Base-by-base conservation (phyloP, 2,329 filamentous ascomycete species). In the Nigrograna mackinnonii region DNA sequence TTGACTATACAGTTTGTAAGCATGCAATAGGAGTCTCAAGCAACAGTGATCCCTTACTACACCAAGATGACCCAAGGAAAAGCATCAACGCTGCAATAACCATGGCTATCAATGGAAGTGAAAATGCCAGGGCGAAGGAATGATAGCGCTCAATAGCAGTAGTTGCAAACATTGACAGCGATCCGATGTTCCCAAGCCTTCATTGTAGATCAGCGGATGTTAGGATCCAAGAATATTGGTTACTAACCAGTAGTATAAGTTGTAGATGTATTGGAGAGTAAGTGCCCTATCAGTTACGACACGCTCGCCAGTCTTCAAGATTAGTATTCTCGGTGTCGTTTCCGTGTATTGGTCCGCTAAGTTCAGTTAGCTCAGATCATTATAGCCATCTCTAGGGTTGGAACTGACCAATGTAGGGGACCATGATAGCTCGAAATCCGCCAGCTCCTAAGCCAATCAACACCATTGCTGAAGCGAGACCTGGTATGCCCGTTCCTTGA, bases 121-220 rank as follows among this genome's bases (percentile, higher is more conserved):
- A 66, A 55, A 78, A 89, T 2, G 83, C 85, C 1, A 77, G 77
- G 78, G 84, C 79, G 67, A 88, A 90, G 4, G 82, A 83, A 43
- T 83, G 67, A 54, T 84, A 77, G 44, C 79, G 71, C 64, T 91
- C 87, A 72, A 89, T 78, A 60, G 82, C 84, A 1, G 82, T 82
- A 1, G 83, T 89, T 5, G 79, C 83, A 52, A 67, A 60, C 40
- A 81, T 73, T 0, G 81, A 86, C 5, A 91, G 73, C 2, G 83
- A 80, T n/a, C 86, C 87, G 13, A 90, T 54, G 66, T 90, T 89
- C 60, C 58, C 60, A 9, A 64, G 34, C 51, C 46, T 52, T 12
- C 13, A 4, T 5, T 5, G 18, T 14, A 11, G 14, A 12, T 28
- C 11, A 14, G 11, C 24, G 24, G 14, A 12, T n/a, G 17, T 36